Conservation (phyloP, 1,284 basidiomycete genomes). For the Xerocomus cyaneibrunnescens region DNA sequence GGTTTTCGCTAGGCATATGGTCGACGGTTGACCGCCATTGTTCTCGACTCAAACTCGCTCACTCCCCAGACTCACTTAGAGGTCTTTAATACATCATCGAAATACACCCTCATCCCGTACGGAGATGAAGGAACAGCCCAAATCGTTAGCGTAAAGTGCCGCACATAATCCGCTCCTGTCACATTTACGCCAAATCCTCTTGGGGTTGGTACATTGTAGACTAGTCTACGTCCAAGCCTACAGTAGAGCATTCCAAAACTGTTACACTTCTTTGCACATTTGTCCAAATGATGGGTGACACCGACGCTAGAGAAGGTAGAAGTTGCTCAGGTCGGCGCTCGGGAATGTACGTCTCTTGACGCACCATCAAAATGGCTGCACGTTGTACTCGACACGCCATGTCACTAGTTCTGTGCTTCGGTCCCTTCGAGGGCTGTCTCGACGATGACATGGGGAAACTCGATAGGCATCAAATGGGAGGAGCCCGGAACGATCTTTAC, state of each 20-base stretch:
- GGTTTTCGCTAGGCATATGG: conserved; percentile 45
- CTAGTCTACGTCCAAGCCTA: neutral
- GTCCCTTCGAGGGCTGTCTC: conserved; percentile 12
- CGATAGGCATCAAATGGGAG: conserved; percentile 12
- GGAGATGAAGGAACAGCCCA: conserved; percentile 36
- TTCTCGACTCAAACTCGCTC: conserved; percentile 43
- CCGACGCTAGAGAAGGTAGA: neutral
- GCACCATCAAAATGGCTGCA: neutral
- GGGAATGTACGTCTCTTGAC: neutral
- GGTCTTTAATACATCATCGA: neutral
- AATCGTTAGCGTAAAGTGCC: conserved; percentile 37
- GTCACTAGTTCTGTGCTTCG: neutral
- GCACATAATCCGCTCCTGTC: conserved; percentile 4
- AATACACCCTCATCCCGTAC: conserved; percentile 22
- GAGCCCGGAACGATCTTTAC: conserved; percentile 12
- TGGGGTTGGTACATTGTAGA: neutral
- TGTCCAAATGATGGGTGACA: neutral
- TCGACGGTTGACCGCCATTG: conserved; percentile 52
- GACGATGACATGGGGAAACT: conserved; percentile 15
- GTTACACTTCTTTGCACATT: neutral
- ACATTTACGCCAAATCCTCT: neutral
- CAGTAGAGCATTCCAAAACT: neutral
- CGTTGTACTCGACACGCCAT: neutral
- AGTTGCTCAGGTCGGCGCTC: neutral
- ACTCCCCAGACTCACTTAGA: neutral